Percentiles rank a stretch among this genome's conserved stretches.
These are phyloP conservation scores for Zygosaccharomyces gambellarensis DNA, from an alignment of 805 yeast species.

Conservation along the genomic window DNA sequence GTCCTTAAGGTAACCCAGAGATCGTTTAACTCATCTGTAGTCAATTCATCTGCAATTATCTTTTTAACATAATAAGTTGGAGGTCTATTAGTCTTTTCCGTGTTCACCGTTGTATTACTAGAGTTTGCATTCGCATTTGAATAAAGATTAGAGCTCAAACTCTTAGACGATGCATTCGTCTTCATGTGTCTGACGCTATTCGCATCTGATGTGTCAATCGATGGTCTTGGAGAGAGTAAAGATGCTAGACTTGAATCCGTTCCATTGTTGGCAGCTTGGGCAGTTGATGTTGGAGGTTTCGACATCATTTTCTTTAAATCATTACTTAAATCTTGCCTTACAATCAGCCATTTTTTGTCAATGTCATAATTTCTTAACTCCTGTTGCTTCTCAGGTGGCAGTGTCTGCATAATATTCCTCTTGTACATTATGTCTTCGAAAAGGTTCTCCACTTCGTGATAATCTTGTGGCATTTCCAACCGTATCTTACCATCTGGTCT, in stretches of 20 bases:
- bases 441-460: constrained; percentile 62
- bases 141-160: constrained; percentile 1
- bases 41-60: constrained; percentile 64
- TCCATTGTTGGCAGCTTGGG: constrained; percentile 10
- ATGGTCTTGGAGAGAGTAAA: constrained; percentile 6
- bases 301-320: constrained; percentile 57
- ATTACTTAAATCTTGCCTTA: constrained; percentile 77
- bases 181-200: constrained; percentile 1
- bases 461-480: constrained; percentile 65
- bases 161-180: constrained; percentile 5
- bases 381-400: constrained; percentile 67
- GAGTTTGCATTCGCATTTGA: constrained; percentile 18
- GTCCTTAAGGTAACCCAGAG: constrained; percentile 90
- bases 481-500: constrained; percentile 30
- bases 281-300: constrained; percentile 18
- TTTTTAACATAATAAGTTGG: constrained; percentile 76
- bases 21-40: constrained; percentile 67
- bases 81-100: constrained; percentile 38
- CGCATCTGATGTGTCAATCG: constrained; percentile 2
- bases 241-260: constrained; percentile 1
- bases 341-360: constrained; percentile 87
- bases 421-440: constrained; percentile 77
- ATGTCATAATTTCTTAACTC: constrained; percentile 71
- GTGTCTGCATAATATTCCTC: constrained; percentile 61
- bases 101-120: constrained; percentile 20